Evolutionary conservation across 305 asterid genomes (phyloP), one percentile per base, ranked within the genome.

Genomic region (Rubia balearica): DNA sequence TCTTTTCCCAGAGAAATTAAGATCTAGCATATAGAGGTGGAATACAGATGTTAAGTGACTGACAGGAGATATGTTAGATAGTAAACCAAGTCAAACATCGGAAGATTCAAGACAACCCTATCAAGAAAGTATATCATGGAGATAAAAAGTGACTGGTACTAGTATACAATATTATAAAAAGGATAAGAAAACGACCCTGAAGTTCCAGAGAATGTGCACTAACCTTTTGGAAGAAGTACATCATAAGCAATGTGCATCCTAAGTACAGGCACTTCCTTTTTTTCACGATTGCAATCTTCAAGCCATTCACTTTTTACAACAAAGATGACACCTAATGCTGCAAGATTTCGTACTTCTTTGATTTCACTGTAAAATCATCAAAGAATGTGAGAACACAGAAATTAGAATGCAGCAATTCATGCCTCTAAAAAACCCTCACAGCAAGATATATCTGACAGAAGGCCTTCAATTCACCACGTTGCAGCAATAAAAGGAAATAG

Each of bases 191-290:
- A 60, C 33, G 61, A 71, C 74, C 59, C 63, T 27, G 45, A 53
- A 71, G 66, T 70, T 63, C 60, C 30, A 45, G 19, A 59, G 74
- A 75, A 76, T 8, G 41, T 68, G 43, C 66, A 33, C 42, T 45
- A 65, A 91, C 99, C 99, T 87, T 84, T 95, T 43, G 96, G 99
- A 74, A 91, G 89, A 81, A 95, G 90, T 62, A 91, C 69, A 84
- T 95, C 96, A 81, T 85, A 78, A 77, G 98, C 96, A 74, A 87
- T 88, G 81, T 95, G 99, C 79, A 83, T 82, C 79, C 81, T 83
- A 73, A 80, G 85, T 40, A 95, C 97, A 76, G 90, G 84, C 81
- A 87, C 83, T 82, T 91, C 98, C 72, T 88, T 91, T 86, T 82
- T 91, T 79, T 75, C 82, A 43, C 65, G 77, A 76, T 77, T 81